These are phyloP conservation scores for Furcasterigmium furcatum DNA, from an alignment of 2,329 filamentous ascomycete genomes.

Conservation along the genomic window DNA sequence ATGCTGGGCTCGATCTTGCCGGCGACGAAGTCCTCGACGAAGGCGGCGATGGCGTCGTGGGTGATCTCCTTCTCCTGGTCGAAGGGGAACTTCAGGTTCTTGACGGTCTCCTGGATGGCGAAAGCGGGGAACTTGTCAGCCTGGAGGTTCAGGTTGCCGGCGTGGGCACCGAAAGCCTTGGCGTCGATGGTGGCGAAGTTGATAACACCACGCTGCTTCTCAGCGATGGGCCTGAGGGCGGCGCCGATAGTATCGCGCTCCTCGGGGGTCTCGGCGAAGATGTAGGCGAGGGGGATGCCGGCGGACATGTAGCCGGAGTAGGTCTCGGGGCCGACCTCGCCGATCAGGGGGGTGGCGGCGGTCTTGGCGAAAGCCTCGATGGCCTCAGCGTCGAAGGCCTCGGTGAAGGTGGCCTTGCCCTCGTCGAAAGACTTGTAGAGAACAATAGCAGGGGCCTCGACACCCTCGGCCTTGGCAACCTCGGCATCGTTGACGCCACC, in stretches of 20 bases:
- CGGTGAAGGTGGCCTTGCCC: conserved; percentile 81
- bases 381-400: conserved; percentile 76
- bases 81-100: conserved; percentile 97
- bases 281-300: conserved; percentile 91
- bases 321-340: conserved; percentile 95
- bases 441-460: conserved; percentile 81
- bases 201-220: conserved; percentile 89
- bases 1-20: conserved; percentile 94
- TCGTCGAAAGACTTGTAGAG: conserved; percentile 98
- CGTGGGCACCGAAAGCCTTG: conserved; percentile 89
- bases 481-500: conserved; percentile 80
- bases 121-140: conserved; percentile 94
- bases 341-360: conserved; percentile 83
- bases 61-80: conserved; percentile 80
- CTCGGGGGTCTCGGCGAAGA: conserved; percentile 90
- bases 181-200: conserved; percentile 99
- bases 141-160: conserved; percentile 95
- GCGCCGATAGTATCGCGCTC: conserved; percentile 79
- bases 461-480: conserved; percentile 85
- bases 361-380: conserved; percentile 83
- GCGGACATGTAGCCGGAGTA: conserved; percentile 89
- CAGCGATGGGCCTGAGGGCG: conserved; percentile 78
- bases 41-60: conserved; percentile 67
- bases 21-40: conserved; percentile 79
- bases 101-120: conserved; percentile 91